Conservation (phyloP, 805 yeast genomes). For the Sugiyamaella americana region DNA sequence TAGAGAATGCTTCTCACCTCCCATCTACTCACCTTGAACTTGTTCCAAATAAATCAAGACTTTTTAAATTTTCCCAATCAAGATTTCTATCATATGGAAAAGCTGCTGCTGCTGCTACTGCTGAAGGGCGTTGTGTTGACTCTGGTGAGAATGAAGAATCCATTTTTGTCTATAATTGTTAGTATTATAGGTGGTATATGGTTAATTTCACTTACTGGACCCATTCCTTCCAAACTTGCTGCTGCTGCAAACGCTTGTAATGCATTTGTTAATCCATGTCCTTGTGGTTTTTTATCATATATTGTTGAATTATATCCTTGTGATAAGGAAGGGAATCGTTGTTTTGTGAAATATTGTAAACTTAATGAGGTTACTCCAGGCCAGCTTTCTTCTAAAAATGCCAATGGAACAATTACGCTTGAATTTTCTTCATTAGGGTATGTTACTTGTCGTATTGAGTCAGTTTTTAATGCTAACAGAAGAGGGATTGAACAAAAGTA, state of each 20-base stretch:
- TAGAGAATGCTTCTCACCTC: neutral
- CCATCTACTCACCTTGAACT: neutral
- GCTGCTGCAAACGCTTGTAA: constrained; percentile 4
- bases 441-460: neutral
- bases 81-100: neutral
- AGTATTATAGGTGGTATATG: neutral
- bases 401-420: neutral
- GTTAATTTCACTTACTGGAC: neutral
- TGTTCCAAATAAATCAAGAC: neutral
- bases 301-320: neutral
- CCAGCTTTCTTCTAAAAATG: constrained; percentile 4
- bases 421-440: neutral
- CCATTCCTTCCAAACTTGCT: neutral
- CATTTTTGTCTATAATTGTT: neutral
- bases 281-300: neutral
- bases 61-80: constrained; percentile 4
- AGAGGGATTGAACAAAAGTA: constrained; percentile 6
- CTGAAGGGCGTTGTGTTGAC: neutral
- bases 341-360: neutral
- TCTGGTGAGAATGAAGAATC: neutral
- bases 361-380: neutral
- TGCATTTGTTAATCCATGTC: neutral
- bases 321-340: neutral
- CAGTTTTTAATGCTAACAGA: neutral
- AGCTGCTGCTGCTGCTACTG: neutral